A percentile compares a stretch with the other conserved stretches of the same genome.
phyloP scores from a whole-genome alignment of 1,139 yeast species.

The Diutina siamensis region DNA sequence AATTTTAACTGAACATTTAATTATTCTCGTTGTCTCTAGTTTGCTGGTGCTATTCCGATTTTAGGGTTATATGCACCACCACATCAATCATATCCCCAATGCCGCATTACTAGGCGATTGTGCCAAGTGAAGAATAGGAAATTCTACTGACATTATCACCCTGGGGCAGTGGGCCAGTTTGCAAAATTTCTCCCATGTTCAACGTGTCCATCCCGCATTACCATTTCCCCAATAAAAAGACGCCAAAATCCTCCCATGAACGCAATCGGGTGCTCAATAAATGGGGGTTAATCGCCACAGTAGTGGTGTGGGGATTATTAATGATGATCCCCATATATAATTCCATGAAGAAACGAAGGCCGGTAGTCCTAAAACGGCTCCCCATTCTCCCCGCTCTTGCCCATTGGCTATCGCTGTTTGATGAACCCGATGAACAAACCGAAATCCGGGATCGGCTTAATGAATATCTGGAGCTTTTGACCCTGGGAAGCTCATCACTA shows the following conservation, averaged over 20 bases:
- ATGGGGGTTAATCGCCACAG: slow-evolving; percentile 1
- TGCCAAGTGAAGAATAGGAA: too few species aligned
- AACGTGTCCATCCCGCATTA: background rate
- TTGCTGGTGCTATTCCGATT: too few species aligned
- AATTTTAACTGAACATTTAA: background rate
- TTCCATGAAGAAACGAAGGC: background rate
- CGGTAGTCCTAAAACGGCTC: background rate
- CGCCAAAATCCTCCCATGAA: background rate
- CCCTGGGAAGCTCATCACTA: background rate
- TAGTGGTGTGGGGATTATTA: background rate
- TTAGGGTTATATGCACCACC: background rate
- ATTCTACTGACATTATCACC: too few species aligned
- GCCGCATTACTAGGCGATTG: too few species aligned
- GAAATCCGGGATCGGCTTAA: background rate
- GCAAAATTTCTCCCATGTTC: background rate
- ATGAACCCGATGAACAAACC: background rate
- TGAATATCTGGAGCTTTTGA: background rate
- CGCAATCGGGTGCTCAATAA: background rate
- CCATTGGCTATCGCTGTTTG: background rate
- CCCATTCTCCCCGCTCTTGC: background rate
- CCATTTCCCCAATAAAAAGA: slow-evolving; percentile 4
- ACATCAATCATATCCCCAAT: too few species aligned
- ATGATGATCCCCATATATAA: background rate
- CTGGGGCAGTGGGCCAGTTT: too few species aligned
- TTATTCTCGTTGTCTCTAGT: too few species aligned